phyloP scores from a whole-genome alignment of 2,329 filamentous ascomycete species.

The Penicillium sp. region DNA sequence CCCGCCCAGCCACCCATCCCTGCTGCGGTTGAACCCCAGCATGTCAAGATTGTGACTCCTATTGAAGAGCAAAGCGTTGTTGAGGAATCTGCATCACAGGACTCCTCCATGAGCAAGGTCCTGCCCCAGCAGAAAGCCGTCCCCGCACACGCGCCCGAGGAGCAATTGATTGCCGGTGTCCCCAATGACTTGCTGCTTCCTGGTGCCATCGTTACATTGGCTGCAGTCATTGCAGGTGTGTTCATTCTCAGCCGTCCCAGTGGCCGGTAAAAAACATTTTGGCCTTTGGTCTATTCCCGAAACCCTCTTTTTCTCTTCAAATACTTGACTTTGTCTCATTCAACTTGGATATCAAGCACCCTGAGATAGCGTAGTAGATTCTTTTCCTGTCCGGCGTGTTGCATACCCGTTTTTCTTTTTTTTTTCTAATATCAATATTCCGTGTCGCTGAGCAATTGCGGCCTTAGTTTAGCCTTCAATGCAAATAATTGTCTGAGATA shows the following conservation, averaged over 20 bases:
- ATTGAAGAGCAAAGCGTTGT: constrained; percentile 40
- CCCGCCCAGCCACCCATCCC: constrained; percentile 82
- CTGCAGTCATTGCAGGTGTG: constrained; percentile 88
- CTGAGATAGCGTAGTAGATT: constrained; percentile 3
- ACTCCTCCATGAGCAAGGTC: constrained; percentile 40
- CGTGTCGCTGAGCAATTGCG: constrained; percentile 23
- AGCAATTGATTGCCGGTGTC: constrained; percentile 84
- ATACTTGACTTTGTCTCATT: constrained; percentile 6
- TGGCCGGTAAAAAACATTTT: constrained; percentile 38
- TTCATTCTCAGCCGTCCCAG: constrained; percentile 77
- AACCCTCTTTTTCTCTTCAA: constrained; percentile 7
- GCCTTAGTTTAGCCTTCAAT: constrained; percentile 25
- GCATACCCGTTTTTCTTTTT: constrained; percentile 22
- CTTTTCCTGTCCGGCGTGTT: constrained; percentile 7
- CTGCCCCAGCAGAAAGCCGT: constrained; percentile 38
- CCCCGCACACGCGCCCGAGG: constrained; percentile 54
- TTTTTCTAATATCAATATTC: constrained; percentile 26
- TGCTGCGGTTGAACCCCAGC: constrained; percentile 59
- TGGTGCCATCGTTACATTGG: constrained; percentile 91
- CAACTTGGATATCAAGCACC: neutral
- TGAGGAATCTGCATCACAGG: constrained; percentile 56
- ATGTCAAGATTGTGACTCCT: constrained; percentile 52
- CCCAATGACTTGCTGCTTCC: constrained; percentile 92
- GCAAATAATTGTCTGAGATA: constrained; percentile 23
- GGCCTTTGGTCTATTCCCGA: constrained; percentile 5